Evolutionary conservation across 768 basidiomycete species (phyloP).

Genomic region (Clavaria fumosa): DNA sequence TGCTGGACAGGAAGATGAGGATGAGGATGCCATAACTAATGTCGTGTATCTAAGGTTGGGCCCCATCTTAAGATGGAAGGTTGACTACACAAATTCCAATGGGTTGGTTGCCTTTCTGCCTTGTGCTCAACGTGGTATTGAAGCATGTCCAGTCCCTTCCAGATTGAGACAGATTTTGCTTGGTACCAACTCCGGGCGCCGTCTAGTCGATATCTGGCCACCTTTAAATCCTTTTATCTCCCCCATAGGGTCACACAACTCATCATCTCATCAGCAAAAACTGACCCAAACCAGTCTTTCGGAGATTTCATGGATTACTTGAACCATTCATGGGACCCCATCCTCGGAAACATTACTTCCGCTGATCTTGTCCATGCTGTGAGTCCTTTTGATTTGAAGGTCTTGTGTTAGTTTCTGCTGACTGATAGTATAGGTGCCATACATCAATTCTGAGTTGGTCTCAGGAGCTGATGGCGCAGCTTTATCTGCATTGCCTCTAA

Average conservation of each 20-base stretch:
- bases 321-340: constrained; percentile 3
- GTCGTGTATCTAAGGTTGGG: constrained; percentile 23
- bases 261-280: constrained; percentile 23
- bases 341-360: constrained; percentile 5
- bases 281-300: constrained; percentile 18
- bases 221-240: constrained; percentile 33
- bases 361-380: not conserved
- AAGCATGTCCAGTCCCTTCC: constrained; percentile 34
- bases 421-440: not conserved
- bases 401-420: not conserved
- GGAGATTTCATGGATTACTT: constrained; percentile 19
- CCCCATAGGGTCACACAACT: constrained; percentile 37
- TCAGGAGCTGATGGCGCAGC: not conserved
- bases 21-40: constrained; percentile 18
- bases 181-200: constrained; percentile 46
- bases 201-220: constrained; percentile 26
- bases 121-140: constrained; percentile 2
- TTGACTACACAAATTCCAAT: constrained; percentile 29
- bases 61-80: constrained; percentile 35
- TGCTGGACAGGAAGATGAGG: constrained; percentile 41
- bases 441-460: not conserved
- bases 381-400: too few relatives aligned
- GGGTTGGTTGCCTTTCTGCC: constrained; percentile 28
- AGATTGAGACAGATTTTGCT: constrained; percentile 46
- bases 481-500: constrained; percentile 17